Evolutionary conservation across 1,284 basidiomycete genomes (phyloP), one percentile per base, ranked within the genome.

Genomic region (Cryptococcus sp.): DNA sequence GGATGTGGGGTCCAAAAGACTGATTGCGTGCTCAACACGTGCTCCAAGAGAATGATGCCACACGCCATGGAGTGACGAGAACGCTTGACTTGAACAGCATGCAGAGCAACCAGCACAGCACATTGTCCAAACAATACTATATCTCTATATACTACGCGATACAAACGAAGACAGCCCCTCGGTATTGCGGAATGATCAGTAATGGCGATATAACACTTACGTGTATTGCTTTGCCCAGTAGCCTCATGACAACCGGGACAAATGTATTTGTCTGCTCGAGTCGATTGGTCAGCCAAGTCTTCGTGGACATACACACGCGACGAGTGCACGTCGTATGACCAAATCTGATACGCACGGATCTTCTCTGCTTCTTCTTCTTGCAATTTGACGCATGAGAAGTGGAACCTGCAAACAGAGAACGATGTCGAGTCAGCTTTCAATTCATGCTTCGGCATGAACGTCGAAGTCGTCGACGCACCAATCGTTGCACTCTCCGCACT

Each of bases 401-500:
- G 76, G 56, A 72, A 75, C 75, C 75, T 77, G 53, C 48, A 30
- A 52, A 56, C 53, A 57, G 53, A 47, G 41, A 52, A 46, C 49
- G 38, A 35, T 35, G 30, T 10, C 30, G 8, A 10, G 8, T 35
- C 30, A 35, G 30, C 30, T 35, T 17, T 35, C 11, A 43, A 20
- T 22, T 42, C 50, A 39, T 20, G 39, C 42, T 35, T 15, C 23
- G 3, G 16, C 15, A n/a, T 23, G 46, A 35, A 52, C 16, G 22
- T 20, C 46, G 15, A 35, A 4, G 30, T n/a, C 19, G 15, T 16
- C 22, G 16, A 69, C 75, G 55, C 50, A 75, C 75, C 76, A 77
- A 51, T 77, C 68, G 23, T 66, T 64, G 55, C 76, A 77, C 39
- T 66, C 61, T 16, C 61, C 72, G 56, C 75, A 77, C 63, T 77